A percentile compares a stretch with the other conserved stretches of the same genome.
These are phyloP conservation scores for Myriangium duriaei DNA, from an alignment of 2,329 filamentous ascomycete genomes.

Conservation along the genomic window DNA sequence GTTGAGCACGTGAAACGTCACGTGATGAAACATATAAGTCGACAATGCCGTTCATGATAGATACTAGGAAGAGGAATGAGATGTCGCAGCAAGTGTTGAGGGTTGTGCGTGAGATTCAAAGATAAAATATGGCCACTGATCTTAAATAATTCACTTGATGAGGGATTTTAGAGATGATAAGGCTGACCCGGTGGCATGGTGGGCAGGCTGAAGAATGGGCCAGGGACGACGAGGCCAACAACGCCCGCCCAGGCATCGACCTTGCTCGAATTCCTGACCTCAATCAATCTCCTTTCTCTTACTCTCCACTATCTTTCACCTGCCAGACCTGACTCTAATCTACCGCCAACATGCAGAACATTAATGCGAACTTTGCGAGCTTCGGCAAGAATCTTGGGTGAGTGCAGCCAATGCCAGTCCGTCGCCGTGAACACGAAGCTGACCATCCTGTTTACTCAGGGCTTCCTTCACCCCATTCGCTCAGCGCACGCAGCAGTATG, in stretches of 20 bases:
- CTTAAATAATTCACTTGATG: neutral
- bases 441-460: slow-evolving; percentile 39
- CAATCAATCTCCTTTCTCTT: neutral
- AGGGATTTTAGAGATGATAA: neutral
- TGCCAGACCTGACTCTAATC: neutral
- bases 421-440: slow-evolving; percentile 14
- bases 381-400: slow-evolving; percentile 61
- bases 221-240: neutral
- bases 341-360: slow-evolving; percentile 48
- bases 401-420: slow-evolving; percentile 16
- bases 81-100: neutral
- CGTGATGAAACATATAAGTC: neutral
- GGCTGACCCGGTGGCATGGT: too few species aligned
- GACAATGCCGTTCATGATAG: neutral
- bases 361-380: too few species aligned
- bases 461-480: slow-evolving; percentile 85
- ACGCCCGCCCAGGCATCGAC: too few species aligned
- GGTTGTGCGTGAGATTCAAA: too few species aligned
- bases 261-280: neutral
- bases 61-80: neutral
- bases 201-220: neutral
- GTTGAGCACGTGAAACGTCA: neutral
- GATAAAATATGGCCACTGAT: neutral
- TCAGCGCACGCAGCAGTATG: slow-evolving; percentile 88
- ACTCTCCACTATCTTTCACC: neutral